Conservation (phyloP, 2,329 filamentous ascomycete genomes). For the Sporothrix globosa region DNA sequence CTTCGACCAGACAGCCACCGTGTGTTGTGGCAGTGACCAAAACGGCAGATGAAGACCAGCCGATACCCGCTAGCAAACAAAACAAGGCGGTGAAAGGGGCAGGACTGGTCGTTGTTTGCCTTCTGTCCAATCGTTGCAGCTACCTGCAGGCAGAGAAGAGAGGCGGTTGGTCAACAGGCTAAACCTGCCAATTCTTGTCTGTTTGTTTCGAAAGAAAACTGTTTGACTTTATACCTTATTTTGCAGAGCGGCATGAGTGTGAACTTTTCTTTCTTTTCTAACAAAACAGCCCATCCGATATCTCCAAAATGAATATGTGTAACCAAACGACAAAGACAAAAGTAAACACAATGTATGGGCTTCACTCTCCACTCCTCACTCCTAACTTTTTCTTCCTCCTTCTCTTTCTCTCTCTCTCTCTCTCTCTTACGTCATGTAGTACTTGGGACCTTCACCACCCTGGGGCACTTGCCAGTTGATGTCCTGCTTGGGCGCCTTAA, state of each 20-base stretch:
- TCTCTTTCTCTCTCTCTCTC: neutral
- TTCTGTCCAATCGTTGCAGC: neutral
- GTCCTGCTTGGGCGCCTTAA: slow-evolving; percentile 94
- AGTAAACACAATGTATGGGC: neutral
- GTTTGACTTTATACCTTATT: neutral
- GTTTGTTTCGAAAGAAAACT: neutral
- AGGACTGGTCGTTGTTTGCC: neutral
- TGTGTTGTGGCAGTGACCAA: neutral
- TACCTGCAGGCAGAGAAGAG: neutral
- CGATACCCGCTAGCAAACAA: neutral
- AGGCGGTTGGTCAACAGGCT: neutral
- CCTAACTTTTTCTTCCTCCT: neutral
- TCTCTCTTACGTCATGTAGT: slow-evolving; percentile 64
- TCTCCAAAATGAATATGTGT: neutral
- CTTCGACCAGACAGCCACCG: slow-evolving; percentile 10
- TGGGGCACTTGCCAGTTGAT: slow-evolving; percentile 97
- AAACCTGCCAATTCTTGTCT: slow-evolving; percentile 1
- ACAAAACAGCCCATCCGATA: neutral
- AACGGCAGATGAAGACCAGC: neutral
- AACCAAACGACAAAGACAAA: neutral
- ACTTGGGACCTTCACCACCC: slow-evolving; percentile 78
- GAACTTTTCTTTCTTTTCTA: slow-evolving; percentile 19
- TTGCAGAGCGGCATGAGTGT: slow-evolving; percentile 2
- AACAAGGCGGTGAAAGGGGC: neutral
- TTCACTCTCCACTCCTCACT: neutral